Base-by-base conservation (phyloP, 257 asterid species). In the Przewalskia tangutica region DNA sequence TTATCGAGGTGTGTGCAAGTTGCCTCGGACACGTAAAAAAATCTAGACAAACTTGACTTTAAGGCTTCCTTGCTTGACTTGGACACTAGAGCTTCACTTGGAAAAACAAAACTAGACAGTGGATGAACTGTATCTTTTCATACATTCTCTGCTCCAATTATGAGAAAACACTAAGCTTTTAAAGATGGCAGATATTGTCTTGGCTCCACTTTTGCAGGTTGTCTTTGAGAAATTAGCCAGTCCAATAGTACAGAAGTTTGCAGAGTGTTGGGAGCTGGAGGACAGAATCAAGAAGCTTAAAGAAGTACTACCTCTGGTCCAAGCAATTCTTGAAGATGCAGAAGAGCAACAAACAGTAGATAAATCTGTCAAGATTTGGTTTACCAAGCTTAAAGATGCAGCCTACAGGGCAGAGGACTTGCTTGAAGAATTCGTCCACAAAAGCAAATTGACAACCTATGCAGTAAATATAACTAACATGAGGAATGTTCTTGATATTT, bases 181-280 rank as follows among this genome's bases (percentile, higher is more conserved):
- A 17, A 67, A 78, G 55, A 81, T 84, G 85, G 83, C 83, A 44
- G 81, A 82, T 36, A 58, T 84, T n/a, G 59, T 84, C 80, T 48
- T 84, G 79, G 14, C 82, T 66, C 85, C 84, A 23, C 77, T 81
- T 77, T 48, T 84, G 65, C 83, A 84, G 68, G 84, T 84, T 20
- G 38, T 84, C n/a, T 44, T 77, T 18, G 87, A 84, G 51, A 84
- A 81, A 75, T 32, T 84, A 67, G 85, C 81, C 53, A 32, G 63
- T 70, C 87, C 83, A 14, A 36, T 76, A 23, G 54, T 81, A 51
- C 79, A 64, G 36, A 62, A 53, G 79, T 63, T 84, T 42, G 62
- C 38, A 18, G 80, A 81, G 42, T 42, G 6, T 27, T 54, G 67
- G 73, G 76, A 81, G 4, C 77, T 81, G 3, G 79, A 77, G 53